Evolutionary conservation across 345 rosid genomes (phyloP).

Genomic region (Lagerstroemia speciosa): DNA sequence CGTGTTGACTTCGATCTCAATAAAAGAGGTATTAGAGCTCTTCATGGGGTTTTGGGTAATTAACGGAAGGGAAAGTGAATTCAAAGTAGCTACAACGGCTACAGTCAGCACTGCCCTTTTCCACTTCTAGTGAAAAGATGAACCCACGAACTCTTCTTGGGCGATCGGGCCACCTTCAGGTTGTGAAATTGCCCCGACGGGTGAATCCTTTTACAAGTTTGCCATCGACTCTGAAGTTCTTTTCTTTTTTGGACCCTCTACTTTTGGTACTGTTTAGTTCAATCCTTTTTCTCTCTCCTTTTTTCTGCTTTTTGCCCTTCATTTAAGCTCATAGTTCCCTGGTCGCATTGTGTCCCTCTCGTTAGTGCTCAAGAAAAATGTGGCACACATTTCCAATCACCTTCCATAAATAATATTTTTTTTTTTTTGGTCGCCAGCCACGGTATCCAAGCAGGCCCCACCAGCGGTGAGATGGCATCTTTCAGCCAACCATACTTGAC

Average conservation of each 20-base stretch:
- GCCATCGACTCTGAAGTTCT: not conserved
- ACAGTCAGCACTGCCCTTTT: not conserved
- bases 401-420: too few species aligned
- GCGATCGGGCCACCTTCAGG: constrained; percentile 3
- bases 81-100: not conserved
- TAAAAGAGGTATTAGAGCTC: too few species aligned
- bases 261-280: not conserved
- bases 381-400: too few species aligned
- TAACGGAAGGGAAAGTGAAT: not conserved
- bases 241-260: not conserved
- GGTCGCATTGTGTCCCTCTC: too few species aligned
- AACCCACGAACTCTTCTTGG: constrained; percentile 4
- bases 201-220: not conserved
- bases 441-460: too few species aligned
- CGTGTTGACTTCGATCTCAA: too few species aligned
- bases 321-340: too few species aligned
- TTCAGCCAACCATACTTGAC: too few species aligned
- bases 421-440: too few species aligned
- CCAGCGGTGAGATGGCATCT: too few species aligned
- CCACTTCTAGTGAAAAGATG: not conserved
- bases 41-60: not conserved
- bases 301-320: too few species aligned
- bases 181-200: not conserved
- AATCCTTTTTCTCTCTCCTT: not conserved
- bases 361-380: too few species aligned